phyloP scores from a whole-genome alignment of 2,329 filamentous ascomycete species.

The Colletotrichum chlorophyti region DNA sequence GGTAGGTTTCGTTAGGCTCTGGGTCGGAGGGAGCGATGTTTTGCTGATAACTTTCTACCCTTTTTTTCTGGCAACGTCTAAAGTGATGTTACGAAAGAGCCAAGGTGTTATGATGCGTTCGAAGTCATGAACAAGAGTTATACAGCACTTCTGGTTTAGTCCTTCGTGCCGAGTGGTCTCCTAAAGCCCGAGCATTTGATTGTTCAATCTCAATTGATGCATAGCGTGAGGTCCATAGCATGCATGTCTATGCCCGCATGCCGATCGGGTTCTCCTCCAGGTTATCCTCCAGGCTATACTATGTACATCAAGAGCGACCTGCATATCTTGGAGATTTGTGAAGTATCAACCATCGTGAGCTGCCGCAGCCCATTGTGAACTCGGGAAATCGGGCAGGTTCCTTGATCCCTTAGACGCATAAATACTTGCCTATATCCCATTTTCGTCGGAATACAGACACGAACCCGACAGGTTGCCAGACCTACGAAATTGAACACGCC shows the following conservation, averaged over 20 bases:
- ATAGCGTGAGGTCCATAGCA: neutral
- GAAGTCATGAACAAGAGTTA: no score
- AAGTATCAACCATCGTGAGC: neutral
- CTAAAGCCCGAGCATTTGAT: no score
- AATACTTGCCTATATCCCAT: neutral
- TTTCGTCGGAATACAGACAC: neutral
- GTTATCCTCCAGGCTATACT: neutral
- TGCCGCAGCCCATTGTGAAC: neutral
- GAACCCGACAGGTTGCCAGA: neutral
- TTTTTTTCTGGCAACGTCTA: no score
- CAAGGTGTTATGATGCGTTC: no score
- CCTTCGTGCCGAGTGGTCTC: no score
- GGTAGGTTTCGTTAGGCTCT: no score
- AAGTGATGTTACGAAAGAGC: no score
- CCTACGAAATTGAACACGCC: neutral
- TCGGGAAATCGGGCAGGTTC: neutral
- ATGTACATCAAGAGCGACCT: neutral
- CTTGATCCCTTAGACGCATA: neutral
- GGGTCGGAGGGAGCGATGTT: no score
- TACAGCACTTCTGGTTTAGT: no score
- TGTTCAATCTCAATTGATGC: no score
- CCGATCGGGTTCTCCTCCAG: neutral
- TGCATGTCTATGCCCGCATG: neutral
- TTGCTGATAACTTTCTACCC: no score
- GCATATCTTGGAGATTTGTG: neutral